These are phyloP conservation scores for Colletotrichum euphorbiae DNA, from an alignment of 2,329 filamentous ascomycete species.

Conservation along the genomic window DNA sequence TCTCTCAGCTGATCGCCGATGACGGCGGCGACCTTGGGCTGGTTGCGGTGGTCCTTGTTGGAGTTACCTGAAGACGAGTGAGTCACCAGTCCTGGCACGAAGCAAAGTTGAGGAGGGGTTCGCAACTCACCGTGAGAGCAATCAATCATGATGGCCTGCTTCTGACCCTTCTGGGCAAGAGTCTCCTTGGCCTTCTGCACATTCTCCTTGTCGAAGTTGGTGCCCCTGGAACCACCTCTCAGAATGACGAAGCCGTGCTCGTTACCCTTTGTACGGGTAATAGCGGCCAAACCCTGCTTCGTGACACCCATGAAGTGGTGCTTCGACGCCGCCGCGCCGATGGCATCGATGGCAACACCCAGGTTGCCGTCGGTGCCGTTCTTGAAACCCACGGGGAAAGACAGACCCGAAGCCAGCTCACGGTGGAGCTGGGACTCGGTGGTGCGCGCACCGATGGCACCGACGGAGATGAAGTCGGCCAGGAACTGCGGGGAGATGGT, in stretches of 20 bases:
- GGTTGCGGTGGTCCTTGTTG: slow-evolving; percentile 96
- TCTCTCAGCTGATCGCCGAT: slow-evolving; percentile 87
- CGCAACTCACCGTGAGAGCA: slow-evolving; percentile 85
- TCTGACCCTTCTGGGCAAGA: slow-evolving; percentile 84
- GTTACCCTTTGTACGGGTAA: slow-evolving; percentile 92
- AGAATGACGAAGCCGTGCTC: slow-evolving; percentile 98
- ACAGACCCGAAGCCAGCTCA: slow-evolving; percentile 93
- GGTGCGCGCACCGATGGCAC: slow-evolving; percentile 94
- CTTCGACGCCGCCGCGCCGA: slow-evolving; percentile 84
- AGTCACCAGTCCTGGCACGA: background rate
- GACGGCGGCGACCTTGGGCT: slow-evolving; percentile 88
- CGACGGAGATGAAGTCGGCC: slow-evolving; percentile 93
- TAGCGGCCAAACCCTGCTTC: slow-evolving; percentile 95
- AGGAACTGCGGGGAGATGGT: slow-evolving; percentile 99
- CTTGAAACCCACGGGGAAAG: slow-evolving; percentile 99
- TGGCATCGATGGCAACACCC: slow-evolving; percentile 93
- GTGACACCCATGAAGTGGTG: slow-evolving; percentile 99
- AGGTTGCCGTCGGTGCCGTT: slow-evolving; percentile 97
- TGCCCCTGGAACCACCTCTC: slow-evolving; percentile 88
- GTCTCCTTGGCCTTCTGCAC: slow-evolving; percentile 83
- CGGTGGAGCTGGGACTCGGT: slow-evolving; percentile 97
- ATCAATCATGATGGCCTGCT: slow-evolving; percentile 95
- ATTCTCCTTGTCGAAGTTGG: slow-evolving; percentile 91
- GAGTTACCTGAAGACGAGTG: slow-evolving; percentile 77
- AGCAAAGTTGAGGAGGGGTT: background rate